phyloP scores from a whole-genome alignment of 306 rosid species.

The Bauhinia variegata region DNA sequence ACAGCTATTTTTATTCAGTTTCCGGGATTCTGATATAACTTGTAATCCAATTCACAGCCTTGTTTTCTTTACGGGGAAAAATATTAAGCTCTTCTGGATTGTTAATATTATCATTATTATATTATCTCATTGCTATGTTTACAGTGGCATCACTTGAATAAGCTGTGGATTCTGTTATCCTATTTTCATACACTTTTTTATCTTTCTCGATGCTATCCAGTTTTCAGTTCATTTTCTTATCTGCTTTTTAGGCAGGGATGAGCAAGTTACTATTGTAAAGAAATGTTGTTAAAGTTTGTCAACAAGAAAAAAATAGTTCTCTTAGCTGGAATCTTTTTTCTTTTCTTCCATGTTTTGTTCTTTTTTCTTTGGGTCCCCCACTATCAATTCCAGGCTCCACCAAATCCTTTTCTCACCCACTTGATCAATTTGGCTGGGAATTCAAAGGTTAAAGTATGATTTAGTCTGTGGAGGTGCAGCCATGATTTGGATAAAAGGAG shows the following conservation, averaged over 20 bases:
- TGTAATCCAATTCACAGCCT: neutral
- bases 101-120: too few relatives aligned
- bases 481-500: too few relatives aligned
- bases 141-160: neutral
- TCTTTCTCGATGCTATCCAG: neutral
- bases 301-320: neutral
- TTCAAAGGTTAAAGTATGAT: conserved; percentile 22
- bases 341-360: too few relatives aligned
- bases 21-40: conserved; percentile 1
- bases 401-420: too few relatives aligned
- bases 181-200: neutral
- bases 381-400: too few relatives aligned
- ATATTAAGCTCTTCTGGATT: neutral
- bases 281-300: neutral
- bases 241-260: neutral
- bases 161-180: neutral
- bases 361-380: too few relatives aligned
- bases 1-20: conserved; percentile 19
- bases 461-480: too few relatives aligned
- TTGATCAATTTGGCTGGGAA: conserved; percentile 6
- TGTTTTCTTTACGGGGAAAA: neutral
- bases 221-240: conserved; percentile 3
- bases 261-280: conserved; percentile 1
- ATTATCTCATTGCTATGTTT: too few relatives aligned
- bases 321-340: neutral